These are phyloP conservation scores for Colletotrichum orchidophilum DNA, from an alignment of 2,329 filamentous ascomycete genomes.

Conservation along the genomic window DNA sequence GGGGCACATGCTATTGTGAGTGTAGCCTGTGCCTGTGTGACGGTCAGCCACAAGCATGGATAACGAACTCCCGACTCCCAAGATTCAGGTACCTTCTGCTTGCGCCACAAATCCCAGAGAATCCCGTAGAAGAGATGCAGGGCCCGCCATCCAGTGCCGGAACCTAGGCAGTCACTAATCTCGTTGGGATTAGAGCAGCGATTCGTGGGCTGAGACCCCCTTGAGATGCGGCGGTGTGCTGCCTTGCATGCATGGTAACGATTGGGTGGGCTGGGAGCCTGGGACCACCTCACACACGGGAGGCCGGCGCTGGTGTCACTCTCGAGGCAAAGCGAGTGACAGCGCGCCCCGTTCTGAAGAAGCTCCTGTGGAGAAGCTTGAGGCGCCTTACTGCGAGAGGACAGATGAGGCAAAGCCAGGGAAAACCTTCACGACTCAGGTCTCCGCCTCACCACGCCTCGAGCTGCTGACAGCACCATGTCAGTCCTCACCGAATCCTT, in stretches of 20 bases:
- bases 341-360: slow-evolving; percentile 16
- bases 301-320: slow-evolving; percentile 26
- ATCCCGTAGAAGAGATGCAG: slow-evolving; percentile 5
- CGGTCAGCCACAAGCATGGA: slow-evolving; percentile 26
- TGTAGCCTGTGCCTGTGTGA: slow-evolving; percentile 11
- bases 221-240: slow-evolving; percentile 8
- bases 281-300: slow-evolving; percentile 19
- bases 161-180: slow-evolving; percentile 9
- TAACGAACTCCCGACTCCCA: background rate
- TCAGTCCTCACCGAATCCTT: background rate
- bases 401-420: background rate
- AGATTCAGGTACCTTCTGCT: slow-evolving; percentile 5
- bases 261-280: slow-evolving; percentile 6
- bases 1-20: background rate
- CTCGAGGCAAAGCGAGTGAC: slow-evolving; percentile 7
- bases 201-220: background rate
- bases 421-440: slow-evolving; percentile 22
- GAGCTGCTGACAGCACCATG: background rate
- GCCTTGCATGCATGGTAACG: slow-evolving; percentile 20
- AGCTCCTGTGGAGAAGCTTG: slow-evolving; percentile 22
- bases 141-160: slow-evolving; percentile 11
- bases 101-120: slow-evolving; percentile 17
- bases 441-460: background rate
- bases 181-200: slow-evolving; percentile 14
- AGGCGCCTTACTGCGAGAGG: background rate